Percentiles rank a stretch among this genome's conserved stretches.
Evolutionary conservation across 2,329 filamentous ascomycete genomes (phyloP).

Genomic region (Hypomyces perniciosus): DNA sequence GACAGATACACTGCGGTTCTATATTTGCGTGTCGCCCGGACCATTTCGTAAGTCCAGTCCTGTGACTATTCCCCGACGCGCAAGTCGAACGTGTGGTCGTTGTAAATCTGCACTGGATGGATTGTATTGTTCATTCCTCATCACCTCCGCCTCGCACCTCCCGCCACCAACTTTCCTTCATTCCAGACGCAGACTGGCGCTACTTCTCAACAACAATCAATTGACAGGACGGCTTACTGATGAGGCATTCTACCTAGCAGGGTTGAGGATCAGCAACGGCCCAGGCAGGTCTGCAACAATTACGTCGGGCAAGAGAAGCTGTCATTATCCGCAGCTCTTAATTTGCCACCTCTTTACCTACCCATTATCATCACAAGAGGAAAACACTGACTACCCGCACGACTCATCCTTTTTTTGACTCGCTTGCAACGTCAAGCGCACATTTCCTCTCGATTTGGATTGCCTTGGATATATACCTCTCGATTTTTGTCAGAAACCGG

Average conservation of each 20-base stretch:
- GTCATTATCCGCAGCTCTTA: not conserved
- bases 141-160: constrained; percentile 14
- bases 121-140: constrained; percentile 12
- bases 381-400: no score
- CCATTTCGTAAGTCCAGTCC: constrained; percentile 1
- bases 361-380: no score
- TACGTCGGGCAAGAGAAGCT: constrained; percentile 2
- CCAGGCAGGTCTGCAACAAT: not conserved
- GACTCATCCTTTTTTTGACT: no score
- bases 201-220: constrained; percentile 17
- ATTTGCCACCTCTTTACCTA: no score
- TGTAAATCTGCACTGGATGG: constrained; percentile 11
- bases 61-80: not conserved
- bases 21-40: not conserved
- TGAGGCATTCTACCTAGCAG: constrained; percentile 6
- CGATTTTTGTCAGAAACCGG: not conserved
- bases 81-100: constrained; percentile 8
- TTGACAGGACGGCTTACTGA: constrained; percentile 11
- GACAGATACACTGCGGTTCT: not conserved
- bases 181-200: constrained; percentile 18
- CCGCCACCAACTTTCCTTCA: constrained; percentile 14
- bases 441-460: not conserved
- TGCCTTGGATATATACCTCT: not conserved
- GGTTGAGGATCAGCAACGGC: not conserved
- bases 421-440: no score